These are phyloP conservation scores for Coemansia sp. DNA, from an alignment of 192 early-diverging fungal genomes.

Conservation along the genomic window DNA sequence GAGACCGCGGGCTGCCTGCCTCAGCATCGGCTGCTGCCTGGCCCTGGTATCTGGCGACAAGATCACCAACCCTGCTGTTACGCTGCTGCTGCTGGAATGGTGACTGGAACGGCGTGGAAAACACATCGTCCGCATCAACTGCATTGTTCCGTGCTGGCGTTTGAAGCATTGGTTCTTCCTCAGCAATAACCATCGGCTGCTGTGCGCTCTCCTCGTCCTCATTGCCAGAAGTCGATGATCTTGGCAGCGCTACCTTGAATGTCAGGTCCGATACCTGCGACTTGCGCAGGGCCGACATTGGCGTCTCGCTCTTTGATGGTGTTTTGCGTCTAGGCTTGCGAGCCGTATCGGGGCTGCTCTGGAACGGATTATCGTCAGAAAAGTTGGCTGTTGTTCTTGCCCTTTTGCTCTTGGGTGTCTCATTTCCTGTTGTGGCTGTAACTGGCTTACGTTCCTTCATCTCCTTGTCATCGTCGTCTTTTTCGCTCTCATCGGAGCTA, in stretches of 20 bases:
- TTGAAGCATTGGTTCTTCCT: neutral
- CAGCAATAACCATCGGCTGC: neutral
- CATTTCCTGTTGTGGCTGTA: neutral
- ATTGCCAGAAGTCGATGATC: neutral
- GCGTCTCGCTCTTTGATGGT: constrained; percentile 15
- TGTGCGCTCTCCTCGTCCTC: neutral
- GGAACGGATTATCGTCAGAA: constrained; percentile 54
- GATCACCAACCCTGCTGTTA: constrained; percentile 16
- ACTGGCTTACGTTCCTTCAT: neutral
- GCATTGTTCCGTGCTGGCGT: neutral
- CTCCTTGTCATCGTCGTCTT: constrained; percentile 25
- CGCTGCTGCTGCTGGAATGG: constrained; percentile 13
- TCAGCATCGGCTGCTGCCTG: constrained; percentile 7
- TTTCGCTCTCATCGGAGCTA: constrained; percentile 23
- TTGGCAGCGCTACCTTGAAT: constrained; percentile 37
- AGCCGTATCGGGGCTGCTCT: constrained; percentile 43
- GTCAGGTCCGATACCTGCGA: constrained; percentile 46
- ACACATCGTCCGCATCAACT: constrained; percentile 8
- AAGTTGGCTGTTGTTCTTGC: constrained; percentile 21
- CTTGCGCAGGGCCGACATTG: constrained; percentile 49
- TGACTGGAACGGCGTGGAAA: constrained; percentile 4
- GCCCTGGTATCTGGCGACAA: constrained; percentile 27
- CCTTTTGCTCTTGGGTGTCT: constrained; percentile 2
- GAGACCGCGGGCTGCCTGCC: constrained; percentile 10
- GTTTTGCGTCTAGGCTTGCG: constrained; percentile 41